Conservation (phyloP, 2,329 filamentous ascomycete genomes). For the Gliomastix tumulicola region DNA sequence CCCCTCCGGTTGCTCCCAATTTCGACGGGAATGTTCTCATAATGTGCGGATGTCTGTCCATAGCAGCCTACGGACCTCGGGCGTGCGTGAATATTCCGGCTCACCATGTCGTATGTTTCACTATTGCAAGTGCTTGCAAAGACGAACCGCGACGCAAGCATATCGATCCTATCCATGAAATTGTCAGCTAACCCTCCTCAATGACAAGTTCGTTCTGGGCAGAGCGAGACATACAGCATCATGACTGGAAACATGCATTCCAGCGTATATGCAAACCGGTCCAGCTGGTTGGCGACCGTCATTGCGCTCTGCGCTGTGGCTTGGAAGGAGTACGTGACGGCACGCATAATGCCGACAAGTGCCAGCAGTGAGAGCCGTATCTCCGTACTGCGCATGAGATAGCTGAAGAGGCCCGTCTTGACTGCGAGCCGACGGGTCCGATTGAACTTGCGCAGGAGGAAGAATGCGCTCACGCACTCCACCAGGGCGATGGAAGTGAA, state of each 20-base stretch:
- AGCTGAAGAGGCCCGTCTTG: constrained; percentile 21
- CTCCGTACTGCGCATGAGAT: constrained; percentile 29
- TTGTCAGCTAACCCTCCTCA: background rate
- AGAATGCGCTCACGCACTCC: constrained; percentile 30
- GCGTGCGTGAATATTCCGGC: too few relatives aligned
- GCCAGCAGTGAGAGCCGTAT: constrained; percentile 23
- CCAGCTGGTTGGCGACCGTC: constrained; percentile 21
- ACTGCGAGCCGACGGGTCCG: constrained; percentile 20
- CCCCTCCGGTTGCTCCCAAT: too few relatives aligned
- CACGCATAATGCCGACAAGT: constrained; percentile 22
- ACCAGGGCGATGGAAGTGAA: constrained; percentile 31
- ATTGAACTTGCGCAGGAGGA: constrained; percentile 28
- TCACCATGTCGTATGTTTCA: too few relatives aligned
- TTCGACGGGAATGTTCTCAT: too few relatives aligned
- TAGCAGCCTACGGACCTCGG: too few relatives aligned
- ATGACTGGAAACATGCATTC: constrained; percentile 30
- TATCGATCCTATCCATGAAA: constrained; percentile 15
- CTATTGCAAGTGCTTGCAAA: too few relatives aligned
- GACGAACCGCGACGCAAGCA: constrained; percentile 17
- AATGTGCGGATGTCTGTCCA: too few relatives aligned
- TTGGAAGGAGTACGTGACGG: constrained; percentile 28
- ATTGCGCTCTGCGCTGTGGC: constrained; percentile 20
- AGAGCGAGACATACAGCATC: constrained; percentile 15
- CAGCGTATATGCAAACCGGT: constrained; percentile 27
- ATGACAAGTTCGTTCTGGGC: background rate